Evolutionary conservation across 1,139 yeast species (phyloP), one percentile per base, ranked within the genome.

Genomic region (Hemisphaericaspora lyxosophila): DNA sequence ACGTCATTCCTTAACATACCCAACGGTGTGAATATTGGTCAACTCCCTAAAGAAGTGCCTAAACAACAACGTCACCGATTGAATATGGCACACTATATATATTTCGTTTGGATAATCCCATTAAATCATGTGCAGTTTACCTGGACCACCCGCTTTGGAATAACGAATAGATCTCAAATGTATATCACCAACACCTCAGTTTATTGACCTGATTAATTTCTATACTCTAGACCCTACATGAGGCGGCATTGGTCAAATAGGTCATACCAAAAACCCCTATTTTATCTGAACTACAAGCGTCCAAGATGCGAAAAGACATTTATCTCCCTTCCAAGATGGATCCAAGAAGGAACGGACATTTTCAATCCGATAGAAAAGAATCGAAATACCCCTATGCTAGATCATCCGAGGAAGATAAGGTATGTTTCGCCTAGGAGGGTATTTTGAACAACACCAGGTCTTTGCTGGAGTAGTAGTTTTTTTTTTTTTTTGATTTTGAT

Each of bases 231-330:
- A 20, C 5, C 23, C 11, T 20, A n/a, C n/a, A n/a, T n/a, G n/a
- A n/a, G 23, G 23, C 23, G 31, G 6, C 6, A n/a, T n/a, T n/a
- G n/a, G 17, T 8, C 30, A 27, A 4, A 5, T 18, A 9, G n/a
- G 23, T 15, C 5, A 15, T 9, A 8, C 6, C 5, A 12, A 28
- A 13, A 28, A 26, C 23, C 9, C 31, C 31, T 28, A 28, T 28
- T 28, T 28, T 28, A 28, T 28, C 31, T 28, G 31, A 28, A 28
- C 20, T 28, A 4, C 7, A 6, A 15, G 11, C n/a, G 9, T 14
- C 31, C n/a, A 28, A 28, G 31, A 28, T 28, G 31, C 18, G 31
- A 28, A 24, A 28, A 22, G 31, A 28, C 31, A 28, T 28, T 28
- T 28, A 28, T 12, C 15, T 23, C 17, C 31, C 31, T 11, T n/a